These are phyloP conservation scores for Microcos paniculata DNA, from an alignment of 345 rosid genomes.

Conservation along the genomic window DNA sequence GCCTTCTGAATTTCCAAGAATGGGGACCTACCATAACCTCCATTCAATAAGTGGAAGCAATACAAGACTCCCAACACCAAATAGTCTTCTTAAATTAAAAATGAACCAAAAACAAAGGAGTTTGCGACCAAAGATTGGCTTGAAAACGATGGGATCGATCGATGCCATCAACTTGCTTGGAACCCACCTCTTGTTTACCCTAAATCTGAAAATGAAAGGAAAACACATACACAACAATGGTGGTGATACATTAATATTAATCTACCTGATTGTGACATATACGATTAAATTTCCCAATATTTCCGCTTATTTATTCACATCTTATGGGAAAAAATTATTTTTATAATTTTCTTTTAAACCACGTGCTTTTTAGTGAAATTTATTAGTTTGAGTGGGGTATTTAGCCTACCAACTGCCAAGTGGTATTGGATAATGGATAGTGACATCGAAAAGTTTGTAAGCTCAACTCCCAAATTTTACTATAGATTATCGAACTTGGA, in stretches of 20 bases:
- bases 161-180: slow-evolving; percentile 7
- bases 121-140: slow-evolving; percentile 1
- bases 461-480: not conserved
- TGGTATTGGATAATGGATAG: not conserved
- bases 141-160: slow-evolving; percentile 8
- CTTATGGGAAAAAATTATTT: no score
- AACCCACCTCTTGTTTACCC: not conserved
- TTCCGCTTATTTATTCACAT: not conserved
- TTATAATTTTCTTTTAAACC: not conserved
- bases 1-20: not conserved
- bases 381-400: not conserved
- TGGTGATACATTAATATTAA: no score
- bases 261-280: no score
- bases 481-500: not conserved
- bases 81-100: not conserved
- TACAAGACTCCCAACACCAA: not conserved
- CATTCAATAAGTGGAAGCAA: slow-evolving; percentile 8
- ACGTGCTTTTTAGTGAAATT: not conserved
- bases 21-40: slow-evolving; percentile 6
- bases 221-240: not conserved
- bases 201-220: not conserved
- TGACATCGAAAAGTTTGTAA: not conserved
- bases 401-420: not conserved
- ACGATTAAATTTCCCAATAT: no score
- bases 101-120: not conserved